Conservation (phyloP, 495 filamentous ascomycete species). For the Aspergillus campestris region DNA sequence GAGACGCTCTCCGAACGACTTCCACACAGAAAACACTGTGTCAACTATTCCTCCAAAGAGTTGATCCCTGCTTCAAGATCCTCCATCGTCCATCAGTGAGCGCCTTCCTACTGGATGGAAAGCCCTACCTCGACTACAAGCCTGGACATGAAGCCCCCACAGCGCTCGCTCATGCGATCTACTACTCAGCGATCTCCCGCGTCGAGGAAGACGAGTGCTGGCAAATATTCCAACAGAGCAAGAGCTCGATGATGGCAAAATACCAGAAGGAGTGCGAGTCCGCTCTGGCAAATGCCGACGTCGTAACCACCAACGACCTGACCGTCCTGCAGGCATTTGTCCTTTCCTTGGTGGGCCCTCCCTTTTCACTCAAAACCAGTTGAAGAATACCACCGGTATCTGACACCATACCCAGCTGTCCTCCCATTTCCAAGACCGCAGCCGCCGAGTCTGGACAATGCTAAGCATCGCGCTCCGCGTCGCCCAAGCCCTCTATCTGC, state of each 20-base stretch:
- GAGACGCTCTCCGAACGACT: constrained; percentile 2
- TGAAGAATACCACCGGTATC: background rate
- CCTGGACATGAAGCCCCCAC: constrained; percentile 25
- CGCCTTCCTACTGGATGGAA: constrained; percentile 19
- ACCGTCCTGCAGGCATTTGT: constrained; percentile 51
- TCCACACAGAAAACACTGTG: constrained; percentile 15
- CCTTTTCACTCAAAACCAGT: background rate
- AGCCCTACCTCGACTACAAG: constrained; percentile 26
- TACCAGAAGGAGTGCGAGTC: constrained; percentile 43
- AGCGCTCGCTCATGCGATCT: constrained; percentile 42
- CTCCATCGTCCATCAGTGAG: constrained; percentile 28
- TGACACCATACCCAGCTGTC: constrained; percentile 29
- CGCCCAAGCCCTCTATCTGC: constrained; percentile 58
- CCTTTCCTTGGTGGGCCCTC: constrained; percentile 36
- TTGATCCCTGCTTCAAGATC: constrained; percentile 35
- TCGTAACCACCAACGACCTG: constrained; percentile 45
- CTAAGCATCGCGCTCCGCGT: constrained; percentile 60
- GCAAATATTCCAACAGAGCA: constrained; percentile 31
- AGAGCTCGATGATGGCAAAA: constrained; percentile 25
- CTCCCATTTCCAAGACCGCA: constrained; percentile 31
- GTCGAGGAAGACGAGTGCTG: constrained; percentile 35
- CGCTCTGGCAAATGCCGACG: constrained; percentile 41
- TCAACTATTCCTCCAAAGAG: constrained; percentile 25
- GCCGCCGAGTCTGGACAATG: constrained; percentile 46
- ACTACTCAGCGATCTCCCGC: constrained; percentile 42